Evolutionary conservation across 768 basidiomycete genomes (phyloP).

Genomic region (Suillus weaverae): DNA sequence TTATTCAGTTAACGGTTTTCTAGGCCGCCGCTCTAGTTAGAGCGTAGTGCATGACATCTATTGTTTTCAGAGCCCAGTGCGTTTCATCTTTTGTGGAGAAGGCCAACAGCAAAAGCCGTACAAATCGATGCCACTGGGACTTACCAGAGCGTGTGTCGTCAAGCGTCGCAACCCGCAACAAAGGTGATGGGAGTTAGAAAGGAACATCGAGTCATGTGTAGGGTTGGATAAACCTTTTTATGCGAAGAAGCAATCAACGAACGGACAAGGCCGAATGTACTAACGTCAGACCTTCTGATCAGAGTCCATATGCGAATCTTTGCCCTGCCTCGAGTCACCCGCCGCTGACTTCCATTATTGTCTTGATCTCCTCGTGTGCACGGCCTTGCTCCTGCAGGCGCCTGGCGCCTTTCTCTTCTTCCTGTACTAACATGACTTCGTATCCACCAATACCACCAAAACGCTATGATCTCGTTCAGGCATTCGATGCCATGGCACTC

Average conservation of each 20-base stretch:
- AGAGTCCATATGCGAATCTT: constrained; percentile 1
- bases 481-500: constrained; percentile 36
- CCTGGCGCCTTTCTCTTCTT: constrained; percentile 1
- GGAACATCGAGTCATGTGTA: neutral
- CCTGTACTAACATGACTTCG: neutral
- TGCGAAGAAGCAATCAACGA: constrained; percentile 2
- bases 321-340: constrained; percentile 18
- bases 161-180: neutral
- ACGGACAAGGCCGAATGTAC: constrained; percentile 13
- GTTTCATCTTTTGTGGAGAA: constrained; percentile 42
- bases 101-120: neutral
- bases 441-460: constrained; percentile 15
- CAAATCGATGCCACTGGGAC: neutral
- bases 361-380: constrained; percentile 5
- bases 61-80: constrained; percentile 61
- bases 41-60: constrained; percentile 57
- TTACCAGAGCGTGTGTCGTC: neutral
- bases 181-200: constrained; percentile 1
- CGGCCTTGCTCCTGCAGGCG: constrained; percentile 9
- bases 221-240: constrained; percentile 1
- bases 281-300: no score
- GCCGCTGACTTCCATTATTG: constrained; percentile 15
- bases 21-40: constrained; percentile 53
- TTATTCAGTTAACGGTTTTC: constrained; percentile 62
- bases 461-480: constrained; percentile 30